Base-by-base conservation (phyloP, 2,329 filamentous ascomycete genomes). In the Acephala macrosclerotiorum region DNA sequence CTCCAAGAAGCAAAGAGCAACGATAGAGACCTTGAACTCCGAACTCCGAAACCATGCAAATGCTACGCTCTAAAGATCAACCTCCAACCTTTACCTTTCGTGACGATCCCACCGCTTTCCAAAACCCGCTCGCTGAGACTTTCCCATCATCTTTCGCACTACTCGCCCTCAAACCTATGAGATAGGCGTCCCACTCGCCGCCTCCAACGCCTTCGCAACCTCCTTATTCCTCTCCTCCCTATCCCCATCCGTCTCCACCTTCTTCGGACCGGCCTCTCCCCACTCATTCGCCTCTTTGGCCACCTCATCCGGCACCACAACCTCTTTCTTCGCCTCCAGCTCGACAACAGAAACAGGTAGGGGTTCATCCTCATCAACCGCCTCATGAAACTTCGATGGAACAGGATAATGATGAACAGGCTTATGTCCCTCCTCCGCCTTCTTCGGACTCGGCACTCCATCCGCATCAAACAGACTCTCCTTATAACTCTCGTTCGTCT, bases 391-490 rank as follows among this genome's bases (percentile, higher is more conserved):
- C 22, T 40, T 65, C 7, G 68, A 66, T 6, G 66, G 62, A 25
- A 66, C 56, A 12, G 66, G 65, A 20, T 42, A 36, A 42, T 58
- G 40, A 36, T 59, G 60, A 14, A 47, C 33, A 8, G 26, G 16
- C 20, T 45, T 35, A 26, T 42, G 29, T 33, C 57, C 60, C 61
- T 57, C 38, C 22, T 20, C 14, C 26, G 56, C 40, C 25, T 59
- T 58, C 40, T 53, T 12, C 25, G 49, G 16, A 58, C 51, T 33
- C 35, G 33, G 8, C 42, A 47, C 40, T 16, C 36, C 40, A 25
- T 75, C 75, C n/a, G 75, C 75, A 69, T 77, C 75, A 63, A 77
- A 77, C 26, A 77, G 69, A 58, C 66, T 73, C 66, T 77, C 75
- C 55, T 71, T 58, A 55, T 72, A 77, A 59, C 71, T 76, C 38